Base-by-base conservation (phyloP, 306 rosid genomes). In the Trichosanthes truncata region DNA sequence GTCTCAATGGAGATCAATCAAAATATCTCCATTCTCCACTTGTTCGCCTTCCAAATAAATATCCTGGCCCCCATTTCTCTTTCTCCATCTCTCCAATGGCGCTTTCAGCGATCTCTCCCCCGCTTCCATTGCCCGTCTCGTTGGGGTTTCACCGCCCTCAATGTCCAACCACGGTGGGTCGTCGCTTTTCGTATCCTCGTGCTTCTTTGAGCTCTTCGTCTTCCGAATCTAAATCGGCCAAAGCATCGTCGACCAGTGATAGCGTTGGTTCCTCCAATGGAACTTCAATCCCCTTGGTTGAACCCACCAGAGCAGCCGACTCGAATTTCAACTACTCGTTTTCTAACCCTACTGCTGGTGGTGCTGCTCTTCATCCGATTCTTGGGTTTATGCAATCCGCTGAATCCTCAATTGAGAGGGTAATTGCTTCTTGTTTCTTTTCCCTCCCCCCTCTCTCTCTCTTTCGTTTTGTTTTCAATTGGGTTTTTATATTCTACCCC, bases 381-480 rank as follows among this genome's bases (percentile, higher is more conserved):
- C 13, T 81, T 66, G 84, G 88, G 74, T 21, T 92, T 29, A 5
- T 92, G 80, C 89, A 81, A 43, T 81, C 92, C 74, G 78, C 97
- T 4, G 99, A 96, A 80, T 89, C 99, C 63, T 18, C 86, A 65
- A 88, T 96, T 48, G 99, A 96, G 87, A 96, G 89, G 96, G 98
- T 96, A 81, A 79, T 73, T 51, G 12, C 55, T 53, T 18, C 60
- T 61, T 36, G 2, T 33, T 46, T 56, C 38, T 3, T 38, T 49
- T 38, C 33, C 5, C 25, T 29, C n/a, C 55, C 14, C 13, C 3
- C 13, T 45, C 51, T 45, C 51, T 45, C 51, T 45, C 51, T 45
- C 0, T 46, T 5, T 51, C 5, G 20, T 51, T 17, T 75, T 57
- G 4, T 55, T 14, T 35, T 43, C 49, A 45, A 13, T 78, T 29